Evolutionary conservation across 345 rosid species (phyloP).

Genomic region (Boechera stricta): DNA sequence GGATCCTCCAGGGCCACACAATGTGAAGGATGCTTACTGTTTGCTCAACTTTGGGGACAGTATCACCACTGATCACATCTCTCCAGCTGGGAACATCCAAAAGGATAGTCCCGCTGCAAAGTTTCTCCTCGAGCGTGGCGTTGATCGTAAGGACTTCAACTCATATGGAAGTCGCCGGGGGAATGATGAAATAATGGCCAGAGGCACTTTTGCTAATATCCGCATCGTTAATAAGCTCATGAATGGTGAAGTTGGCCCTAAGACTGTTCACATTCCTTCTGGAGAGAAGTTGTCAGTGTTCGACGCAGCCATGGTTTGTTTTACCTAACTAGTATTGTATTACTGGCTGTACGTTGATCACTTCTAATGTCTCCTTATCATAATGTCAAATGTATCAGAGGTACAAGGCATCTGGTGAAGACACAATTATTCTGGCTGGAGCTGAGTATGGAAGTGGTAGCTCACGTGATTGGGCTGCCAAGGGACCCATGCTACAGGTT

Average conservation of each 20-base stretch:
- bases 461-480: slow-evolving; percentile 99
- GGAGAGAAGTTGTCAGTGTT: slow-evolving; percentile 95
- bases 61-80: slow-evolving; percentile 97
- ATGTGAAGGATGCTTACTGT: slow-evolving; percentile 95
- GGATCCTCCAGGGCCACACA: slow-evolving; percentile 89
- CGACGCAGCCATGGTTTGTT: slow-evolving; percentile 86
- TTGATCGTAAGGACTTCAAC: slow-evolving; percentile 86
- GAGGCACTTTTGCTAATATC: slow-evolving; percentile 98
- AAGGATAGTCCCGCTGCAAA: slow-evolving; percentile 96
- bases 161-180: slow-evolving; percentile 99
- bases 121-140: slow-evolving; percentile 75
- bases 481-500: slow-evolving; percentile 97
- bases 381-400: slow-evolving; percentile 56
- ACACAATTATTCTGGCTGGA: slow-evolving; percentile 91
- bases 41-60: slow-evolving; percentile 94
- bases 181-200: slow-evolving; percentile 94
- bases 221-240: slow-evolving; percentile 95
- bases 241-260: slow-evolving; percentile 96
- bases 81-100: slow-evolving; percentile 98
- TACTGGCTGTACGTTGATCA: not conserved
- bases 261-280: slow-evolving; percentile 89
- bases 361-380: not conserved
- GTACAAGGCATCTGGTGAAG: slow-evolving; percentile 78
- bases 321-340: not conserved
- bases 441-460: slow-evolving; percentile 99